Evolutionary conservation across 495 filamentous ascomycete genomes (phyloP).

Genomic region (Chlorociboria aeruginascens): DNA sequence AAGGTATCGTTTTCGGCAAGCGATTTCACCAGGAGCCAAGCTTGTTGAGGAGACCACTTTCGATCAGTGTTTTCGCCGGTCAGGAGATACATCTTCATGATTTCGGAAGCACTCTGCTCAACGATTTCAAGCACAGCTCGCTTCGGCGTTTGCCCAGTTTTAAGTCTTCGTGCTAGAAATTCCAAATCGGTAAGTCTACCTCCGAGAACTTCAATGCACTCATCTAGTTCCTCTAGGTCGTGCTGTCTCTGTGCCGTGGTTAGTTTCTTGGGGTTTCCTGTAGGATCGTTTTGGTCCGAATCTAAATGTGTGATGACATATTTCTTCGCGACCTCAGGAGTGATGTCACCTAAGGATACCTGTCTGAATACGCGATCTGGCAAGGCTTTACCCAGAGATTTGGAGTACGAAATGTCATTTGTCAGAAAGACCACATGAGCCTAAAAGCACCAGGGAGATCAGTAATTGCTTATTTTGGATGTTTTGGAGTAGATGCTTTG

Average conservation of each 20-base stretch:
- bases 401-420: slow-evolving; percentile 78
- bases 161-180: slow-evolving; percentile 81
- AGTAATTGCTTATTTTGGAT: no score
- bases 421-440: slow-evolving; percentile 95
- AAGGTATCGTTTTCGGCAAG: slow-evolving; percentile 50
- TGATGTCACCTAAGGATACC: slow-evolving; percentile 74
- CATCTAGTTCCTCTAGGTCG: slow-evolving; percentile 57
- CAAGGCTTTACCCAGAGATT: slow-evolving; percentile 74
- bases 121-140: slow-evolving; percentile 85
- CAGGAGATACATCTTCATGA: slow-evolving; percentile 85
- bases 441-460: no score
- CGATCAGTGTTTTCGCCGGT: slow-evolving; percentile 32
- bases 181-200: slow-evolving; percentile 91
- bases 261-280: slow-evolving; percentile 20
- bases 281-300: slow-evolving; percentile 28
- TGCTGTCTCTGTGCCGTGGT: slow-evolving; percentile 21
- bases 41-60: slow-evolving; percentile 71
- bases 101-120: slow-evolving; percentile 74
- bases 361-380: slow-evolving; percentile 86
- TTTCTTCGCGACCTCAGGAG: slow-evolving; percentile 71
- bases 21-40: slow-evolving; percentile 74
- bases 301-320: slow-evolving; percentile 82
- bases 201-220: slow-evolving; percentile 68
- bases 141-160: slow-evolving; percentile 73
- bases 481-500: no score